A percentile compares a stretch with the other conserved stretches of the same genome.
Evolutionary conservation across 2,329 filamentous ascomycete species (phyloP).

Genomic region (Xenoacremonium recifei): DNA sequence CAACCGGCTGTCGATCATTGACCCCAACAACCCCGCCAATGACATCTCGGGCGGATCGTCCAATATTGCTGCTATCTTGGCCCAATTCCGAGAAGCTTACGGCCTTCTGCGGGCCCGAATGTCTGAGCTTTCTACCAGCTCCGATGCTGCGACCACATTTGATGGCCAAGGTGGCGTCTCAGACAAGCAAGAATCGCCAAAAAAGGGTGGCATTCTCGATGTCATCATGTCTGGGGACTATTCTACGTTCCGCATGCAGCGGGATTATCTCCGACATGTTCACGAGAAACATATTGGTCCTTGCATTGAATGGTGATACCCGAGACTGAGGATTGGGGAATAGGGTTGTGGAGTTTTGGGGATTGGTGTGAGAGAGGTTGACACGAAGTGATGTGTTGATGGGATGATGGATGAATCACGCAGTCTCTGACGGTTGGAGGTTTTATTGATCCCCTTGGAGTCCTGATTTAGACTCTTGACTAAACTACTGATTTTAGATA

Average conservation of each 20-base stretch:
- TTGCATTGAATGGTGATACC: slow-evolving; percentile 23
- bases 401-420: too few species aligned
- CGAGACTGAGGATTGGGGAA: not conserved
- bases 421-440: too few species aligned
- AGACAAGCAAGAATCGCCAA: too few species aligned
- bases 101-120: slow-evolving; percentile 57
- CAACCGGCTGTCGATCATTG: slow-evolving; percentile 80
- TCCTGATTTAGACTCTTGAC: too few species aligned
- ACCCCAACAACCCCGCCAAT: slow-evolving; percentile 81
- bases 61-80: slow-evolving; percentile 65
- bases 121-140: slow-evolving; percentile 41
- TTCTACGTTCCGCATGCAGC: slow-evolving; percentile 67
- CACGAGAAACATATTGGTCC: slow-evolving; percentile 41
- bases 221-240: slow-evolving; percentile 79
- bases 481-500: slow-evolving; percentile 8
- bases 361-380: too few species aligned
- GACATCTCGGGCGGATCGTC: slow-evolving; percentile 87
- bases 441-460: too few species aligned
- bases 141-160: too few species aligned
- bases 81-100: slow-evolving; percentile 68
- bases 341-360: too few species aligned
- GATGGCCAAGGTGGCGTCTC: too few species aligned
- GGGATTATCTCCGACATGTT: slow-evolving; percentile 58
- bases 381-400: too few species aligned
- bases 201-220: slow-evolving; percentile 55